phyloP scores from a whole-genome alignment of 2,329 filamentous ascomycete genomes.

The Arthrinium phaeospermum region DNA sequence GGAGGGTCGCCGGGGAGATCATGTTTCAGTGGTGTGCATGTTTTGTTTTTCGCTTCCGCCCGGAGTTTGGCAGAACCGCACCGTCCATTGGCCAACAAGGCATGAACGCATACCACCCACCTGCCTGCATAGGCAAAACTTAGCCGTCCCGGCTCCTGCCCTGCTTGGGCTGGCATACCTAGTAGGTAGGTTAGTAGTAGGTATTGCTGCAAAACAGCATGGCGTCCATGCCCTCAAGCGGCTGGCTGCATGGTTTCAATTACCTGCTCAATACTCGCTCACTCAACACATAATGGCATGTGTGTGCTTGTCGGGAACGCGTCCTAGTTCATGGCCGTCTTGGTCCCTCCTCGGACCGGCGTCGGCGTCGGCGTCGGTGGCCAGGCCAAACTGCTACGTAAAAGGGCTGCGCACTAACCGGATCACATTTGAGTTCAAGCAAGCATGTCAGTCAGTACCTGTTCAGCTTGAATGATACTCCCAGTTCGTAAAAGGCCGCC shows the following conservation, averaged over 20 bases:
- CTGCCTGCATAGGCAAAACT: not conserved
- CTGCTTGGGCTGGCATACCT: not conserved
- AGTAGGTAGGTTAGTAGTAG: too few species aligned
- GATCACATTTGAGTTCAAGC: too few species aligned
- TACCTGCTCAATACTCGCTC: not conserved
- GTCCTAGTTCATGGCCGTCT: not conserved
- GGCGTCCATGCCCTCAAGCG: too few species aligned
- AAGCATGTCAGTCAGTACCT: too few species aligned
- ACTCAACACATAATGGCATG: too few species aligned
- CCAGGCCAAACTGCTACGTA: too few species aligned
- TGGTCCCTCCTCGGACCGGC: not conserved
- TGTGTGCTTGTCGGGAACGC: not conserved
- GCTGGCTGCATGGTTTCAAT: not conserved
- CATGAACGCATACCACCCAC: not conserved
- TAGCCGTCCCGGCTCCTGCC: not conserved
- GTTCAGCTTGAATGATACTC: too few species aligned
- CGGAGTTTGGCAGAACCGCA: not conserved
- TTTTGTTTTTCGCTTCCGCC: not conserved
- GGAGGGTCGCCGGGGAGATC: constrained; percentile 3
- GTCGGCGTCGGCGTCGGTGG: not conserved
- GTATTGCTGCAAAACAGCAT: too few species aligned
- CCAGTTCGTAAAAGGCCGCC: not conserved
- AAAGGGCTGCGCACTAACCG: too few species aligned
- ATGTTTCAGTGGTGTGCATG: constrained; percentile 4
- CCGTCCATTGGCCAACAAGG: not conserved